A percentile compares a stretch with the other conserved stretches of the same genome.
Evolutionary conservation across 129 eudicot genomes (phyloP).

Genomic region (Calendula officinalis): DNA sequence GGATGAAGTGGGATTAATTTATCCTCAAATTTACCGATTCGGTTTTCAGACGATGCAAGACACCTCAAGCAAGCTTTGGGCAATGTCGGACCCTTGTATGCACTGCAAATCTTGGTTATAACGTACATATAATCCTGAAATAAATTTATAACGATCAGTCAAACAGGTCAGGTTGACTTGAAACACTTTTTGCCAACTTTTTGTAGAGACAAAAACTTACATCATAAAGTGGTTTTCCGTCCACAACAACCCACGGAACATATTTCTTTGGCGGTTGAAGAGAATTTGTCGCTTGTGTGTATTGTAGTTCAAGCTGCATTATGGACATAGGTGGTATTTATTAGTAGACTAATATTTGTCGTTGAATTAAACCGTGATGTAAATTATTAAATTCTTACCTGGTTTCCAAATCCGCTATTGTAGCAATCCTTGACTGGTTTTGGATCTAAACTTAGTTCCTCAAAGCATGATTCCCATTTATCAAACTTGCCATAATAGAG

Average conservation of each 20-base stretch:
- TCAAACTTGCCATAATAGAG: slow-evolving; percentile 50
- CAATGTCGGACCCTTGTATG: slow-evolving; percentile 37
- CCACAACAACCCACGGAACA: slow-evolving; percentile 95
- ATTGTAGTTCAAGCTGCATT: slow-evolving; percentile 67
- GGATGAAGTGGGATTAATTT: slow-evolving; percentile 39
- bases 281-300: slow-evolving; percentile 64
- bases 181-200: not conserved
- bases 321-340: not conserved
- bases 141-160: not conserved
- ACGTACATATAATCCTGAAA: slow-evolving; percentile 37
- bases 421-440: slow-evolving; percentile 65
- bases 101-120: slow-evolving; percentile 28
- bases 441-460: slow-evolving; percentile 64
- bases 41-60: slow-evolving; percentile 33
- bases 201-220: slow-evolving; percentile 36
- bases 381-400: slow-evolving; percentile 37
- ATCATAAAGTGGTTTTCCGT: slow-evolving; percentile 87
- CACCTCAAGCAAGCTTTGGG: slow-evolving; percentile 45
- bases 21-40: slow-evolving; percentile 19
- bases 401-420: slow-evolving; percentile 50
- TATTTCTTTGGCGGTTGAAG: slow-evolving; percentile 87
- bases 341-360: not conserved
- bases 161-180: slow-evolving; percentile 4
- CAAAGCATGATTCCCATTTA: slow-evolving; percentile 85
- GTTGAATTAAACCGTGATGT: too few relatives aligned